Conservation (phyloP, 805 yeast genomes). For the Cyberlindnera mrakii region DNA sequence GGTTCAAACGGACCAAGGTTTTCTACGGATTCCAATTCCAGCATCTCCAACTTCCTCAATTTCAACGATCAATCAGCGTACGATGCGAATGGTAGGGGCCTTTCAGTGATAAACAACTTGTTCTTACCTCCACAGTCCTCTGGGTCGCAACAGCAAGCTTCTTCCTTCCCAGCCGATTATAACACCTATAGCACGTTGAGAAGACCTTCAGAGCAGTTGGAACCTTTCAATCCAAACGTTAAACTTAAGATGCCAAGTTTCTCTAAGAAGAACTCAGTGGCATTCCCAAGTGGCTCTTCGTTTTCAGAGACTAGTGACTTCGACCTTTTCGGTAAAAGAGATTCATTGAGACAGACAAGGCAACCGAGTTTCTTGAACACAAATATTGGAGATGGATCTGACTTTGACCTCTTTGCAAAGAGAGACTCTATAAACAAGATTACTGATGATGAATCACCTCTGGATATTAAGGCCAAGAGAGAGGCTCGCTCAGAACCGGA, state of each 20-base stretch:
- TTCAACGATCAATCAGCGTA: conserved; percentile 5
- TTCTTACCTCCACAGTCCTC: conserved; percentile 15
- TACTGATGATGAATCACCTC: conserved; percentile 9
- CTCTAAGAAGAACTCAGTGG: conserved; percentile 14
- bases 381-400: conserved; percentile 19
- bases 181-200: conserved; percentile 27
- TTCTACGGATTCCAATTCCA: conserved; percentile 25
- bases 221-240: conserved; percentile 37
- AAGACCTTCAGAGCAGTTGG: conserved; percentile 45
- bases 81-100: conserved; percentile 21
- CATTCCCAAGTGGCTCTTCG: conserved; percentile 6
- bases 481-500: conserved; percentile 21
- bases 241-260: conserved; percentile 24
- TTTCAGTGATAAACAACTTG: conserved; percentile 22
- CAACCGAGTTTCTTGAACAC: conserved; percentile 23
- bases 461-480: conserved; percentile 6
- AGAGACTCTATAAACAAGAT: conserved; percentile 23
- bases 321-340: conserved; percentile 22
- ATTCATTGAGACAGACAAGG: conserved; percentile 19
- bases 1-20: conserved; percentile 19
- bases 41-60: conserved; percentile 18
- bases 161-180: conserved; percentile 8
- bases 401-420: conserved; percentile 23
- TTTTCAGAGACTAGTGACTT: conserved; percentile 16
- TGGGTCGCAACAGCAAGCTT: background rate